Evolutionary conservation across 306 rosid species (phyloP).

Genomic region (Cicer judaicum): DNA sequence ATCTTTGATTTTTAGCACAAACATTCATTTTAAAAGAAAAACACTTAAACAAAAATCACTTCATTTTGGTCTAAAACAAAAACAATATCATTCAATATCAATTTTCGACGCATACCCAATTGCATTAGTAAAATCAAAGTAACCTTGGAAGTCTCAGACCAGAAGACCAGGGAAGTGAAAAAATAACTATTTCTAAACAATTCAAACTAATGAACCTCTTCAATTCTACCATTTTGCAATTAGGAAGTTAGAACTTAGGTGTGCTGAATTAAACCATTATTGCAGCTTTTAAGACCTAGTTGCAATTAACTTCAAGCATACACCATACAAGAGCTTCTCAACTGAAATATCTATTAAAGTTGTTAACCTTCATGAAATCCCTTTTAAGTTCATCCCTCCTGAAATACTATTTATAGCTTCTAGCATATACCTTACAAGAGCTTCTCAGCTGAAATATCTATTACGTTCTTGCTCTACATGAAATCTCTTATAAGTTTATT

Average conservation of each 20-base stretch:
- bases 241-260: conserved; percentile 9
- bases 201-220: background rate
- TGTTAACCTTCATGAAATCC: background rate
- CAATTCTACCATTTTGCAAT: conserved; percentile 8
- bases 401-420: background rate
- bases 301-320: background rate
- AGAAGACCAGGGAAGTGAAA: background rate
- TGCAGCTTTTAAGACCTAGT: background rate
- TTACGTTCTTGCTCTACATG: background rate
- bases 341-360: background rate
- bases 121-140: background rate
- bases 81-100: background rate
- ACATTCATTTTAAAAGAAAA: background rate
- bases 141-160: background rate
- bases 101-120: background rate
- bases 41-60: background rate
- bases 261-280: conserved; percentile 9
- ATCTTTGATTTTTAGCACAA: background rate
- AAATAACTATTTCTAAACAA: conserved; percentile 4
- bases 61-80: background rate
- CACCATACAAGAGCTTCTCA: background rate
- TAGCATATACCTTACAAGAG: background rate
- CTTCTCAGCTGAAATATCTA: background rate
- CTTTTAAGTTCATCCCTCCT: background rate
- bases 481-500: background rate